phyloP scores from a whole-genome alignment of 2,329 filamentous ascomycete species.

The Pseudocercospora macadamiae region DNA sequence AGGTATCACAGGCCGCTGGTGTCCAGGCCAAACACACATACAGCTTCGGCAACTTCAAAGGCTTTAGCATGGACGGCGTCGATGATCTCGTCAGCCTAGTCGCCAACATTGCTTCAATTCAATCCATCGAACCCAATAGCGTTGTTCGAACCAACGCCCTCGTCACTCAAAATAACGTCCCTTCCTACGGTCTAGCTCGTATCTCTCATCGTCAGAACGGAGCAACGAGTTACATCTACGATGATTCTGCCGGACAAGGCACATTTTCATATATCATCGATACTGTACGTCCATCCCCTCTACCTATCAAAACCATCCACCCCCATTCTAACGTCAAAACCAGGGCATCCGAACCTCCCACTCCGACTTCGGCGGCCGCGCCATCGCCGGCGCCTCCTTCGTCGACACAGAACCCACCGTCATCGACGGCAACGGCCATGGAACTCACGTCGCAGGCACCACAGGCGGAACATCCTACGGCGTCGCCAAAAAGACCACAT shows the following conservation, averaged over 20 bases:
- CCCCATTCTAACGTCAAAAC: background rate
- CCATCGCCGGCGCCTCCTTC: constrained; percentile 29
- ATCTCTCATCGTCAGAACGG: constrained; percentile 42
- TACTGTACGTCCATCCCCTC: constrained; percentile 21
- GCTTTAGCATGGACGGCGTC: constrained; percentile 42
- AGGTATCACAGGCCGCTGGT: constrained; percentile 22
- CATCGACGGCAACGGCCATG: constrained; percentile 61
- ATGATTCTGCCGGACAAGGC: constrained; percentile 40
- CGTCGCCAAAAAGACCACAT: constrained; percentile 53
- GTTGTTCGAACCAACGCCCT: constrained; percentile 41
- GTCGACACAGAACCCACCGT: constrained; percentile 27
- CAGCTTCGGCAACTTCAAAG: constrained; percentile 43
- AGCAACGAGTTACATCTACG: constrained; percentile 43
- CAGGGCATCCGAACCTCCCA: constrained; percentile 27
- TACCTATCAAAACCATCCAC: background rate
- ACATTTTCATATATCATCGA: constrained; percentile 33
- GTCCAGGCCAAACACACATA: constrained; percentile 38
- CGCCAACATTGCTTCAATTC: constrained; percentile 34
- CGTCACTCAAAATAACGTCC: constrained; percentile 40
- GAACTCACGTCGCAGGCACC: constrained; percentile 66
- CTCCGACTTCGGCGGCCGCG: constrained; percentile 35
- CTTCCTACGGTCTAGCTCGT: constrained; percentile 47
- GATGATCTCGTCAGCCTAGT: constrained; percentile 38
- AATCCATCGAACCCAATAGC: constrained; percentile 45
- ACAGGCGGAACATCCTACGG: constrained; percentile 64